phyloP scores from a whole-genome alignment of 2,329 filamentous ascomycete species.

The Monosporascus sp. region DNA sequence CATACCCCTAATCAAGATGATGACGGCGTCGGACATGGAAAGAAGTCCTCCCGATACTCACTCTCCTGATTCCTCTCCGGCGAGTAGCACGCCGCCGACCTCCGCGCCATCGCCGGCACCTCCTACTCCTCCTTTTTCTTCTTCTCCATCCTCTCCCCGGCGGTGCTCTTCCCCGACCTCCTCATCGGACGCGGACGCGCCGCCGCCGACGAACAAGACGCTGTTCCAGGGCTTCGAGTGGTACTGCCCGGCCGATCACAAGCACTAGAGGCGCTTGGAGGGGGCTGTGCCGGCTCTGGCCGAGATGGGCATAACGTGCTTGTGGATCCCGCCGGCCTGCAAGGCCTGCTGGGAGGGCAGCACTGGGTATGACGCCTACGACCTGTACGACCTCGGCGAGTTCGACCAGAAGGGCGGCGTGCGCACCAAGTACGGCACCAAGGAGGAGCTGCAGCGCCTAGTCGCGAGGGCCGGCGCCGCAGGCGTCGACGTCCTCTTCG shows the following conservation, averaged over 20 bases:
- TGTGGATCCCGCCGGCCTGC: constrained; percentile 50
- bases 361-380: constrained; percentile 66
- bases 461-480: constrained; percentile 41
- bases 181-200: background rate
- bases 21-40: no score
- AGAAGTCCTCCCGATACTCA: no score
- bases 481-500: constrained; percentile 58
- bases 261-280: constrained; percentile 55
- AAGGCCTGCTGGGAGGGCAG: constrained; percentile 41
- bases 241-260: constrained; percentile 55
- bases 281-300: constrained; percentile 47
- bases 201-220: background rate
- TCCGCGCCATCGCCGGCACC: no score
- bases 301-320: constrained; percentile 51
- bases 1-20: no score
- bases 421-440: constrained; percentile 63
- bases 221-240: constrained; percentile 64
- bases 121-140: no score
- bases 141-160: no score
- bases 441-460: constrained; percentile 55
- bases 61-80: no score
- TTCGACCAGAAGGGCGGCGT: constrained; percentile 62
- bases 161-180: no score
- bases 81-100: no score
- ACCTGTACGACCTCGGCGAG: constrained; percentile 65